Evolutionary conservation across 2,329 filamentous ascomycete species (phyloP).

Genomic region (Fusarium torreyae): DNA sequence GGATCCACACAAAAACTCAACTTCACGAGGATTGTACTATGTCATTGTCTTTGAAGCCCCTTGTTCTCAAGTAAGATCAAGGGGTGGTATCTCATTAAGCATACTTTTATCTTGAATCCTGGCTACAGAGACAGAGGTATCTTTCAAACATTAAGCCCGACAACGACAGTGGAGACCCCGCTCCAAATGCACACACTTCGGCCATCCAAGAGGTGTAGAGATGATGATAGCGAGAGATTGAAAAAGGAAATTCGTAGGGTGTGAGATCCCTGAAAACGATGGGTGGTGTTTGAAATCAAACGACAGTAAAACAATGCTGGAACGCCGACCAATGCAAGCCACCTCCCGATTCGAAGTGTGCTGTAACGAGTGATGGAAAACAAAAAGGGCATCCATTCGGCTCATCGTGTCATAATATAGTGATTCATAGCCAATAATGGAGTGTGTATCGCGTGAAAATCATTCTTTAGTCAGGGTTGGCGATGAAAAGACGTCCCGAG

Average conservation of each 20-base stretch:
- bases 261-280: slow-evolving; percentile 48
- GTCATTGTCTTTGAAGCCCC: slow-evolving; percentile 24
- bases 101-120: slow-evolving; percentile 49
- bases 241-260: slow-evolving; percentile 44
- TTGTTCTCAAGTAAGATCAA: slow-evolving; percentile 25
- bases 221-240: slow-evolving; percentile 46
- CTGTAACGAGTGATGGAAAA: slow-evolving; percentile 43
- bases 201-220: slow-evolving; percentile 36
- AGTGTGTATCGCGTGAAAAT: slow-evolving; percentile 14
- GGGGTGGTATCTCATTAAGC: slow-evolving; percentile 46
- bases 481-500: slow-evolving; percentile 83
- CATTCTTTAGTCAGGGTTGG: slow-evolving; percentile 78
- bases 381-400: slow-evolving; percentile 29
- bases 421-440: slow-evolving; percentile 20
- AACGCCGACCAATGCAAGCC: slow-evolving; percentile 50
- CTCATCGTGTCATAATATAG: slow-evolving; percentile 36
- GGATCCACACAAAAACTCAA: slow-evolving; percentile 21
- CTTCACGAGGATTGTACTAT: slow-evolving; percentile 13
- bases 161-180: slow-evolving; percentile 42
- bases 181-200: slow-evolving; percentile 40
- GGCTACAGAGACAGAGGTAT: slow-evolving; percentile 45
- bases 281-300: slow-evolving; percentile 38
- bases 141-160: slow-evolving; percentile 47
- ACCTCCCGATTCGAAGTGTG: slow-evolving; percentile 33
- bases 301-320: slow-evolving; percentile 45